These are phyloP conservation scores for Rhizodiscina lignyota DNA, from an alignment of 495 filamentous ascomycete species.

Conservation along the genomic window DNA sequence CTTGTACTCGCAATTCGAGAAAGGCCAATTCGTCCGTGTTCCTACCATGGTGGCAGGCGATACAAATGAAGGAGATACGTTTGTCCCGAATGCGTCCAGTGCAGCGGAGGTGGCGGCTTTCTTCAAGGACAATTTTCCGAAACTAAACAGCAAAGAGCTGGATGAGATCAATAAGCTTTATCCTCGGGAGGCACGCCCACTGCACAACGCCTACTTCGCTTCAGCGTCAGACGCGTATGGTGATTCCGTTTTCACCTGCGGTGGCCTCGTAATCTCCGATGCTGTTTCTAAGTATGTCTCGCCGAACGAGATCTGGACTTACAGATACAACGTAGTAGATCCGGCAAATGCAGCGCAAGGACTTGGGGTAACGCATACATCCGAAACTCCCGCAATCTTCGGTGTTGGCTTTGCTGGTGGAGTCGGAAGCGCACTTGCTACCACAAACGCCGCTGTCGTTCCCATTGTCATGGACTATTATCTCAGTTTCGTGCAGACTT, in stretches of 20 bases:
- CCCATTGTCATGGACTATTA: conserved; percentile 49
- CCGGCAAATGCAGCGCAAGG: no score
- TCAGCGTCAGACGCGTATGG: conserved; percentile 43
- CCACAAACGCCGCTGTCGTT: conserved; percentile 31
- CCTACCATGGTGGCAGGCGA: conserved; percentile 55
- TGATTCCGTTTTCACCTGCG: no score
- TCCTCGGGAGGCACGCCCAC: conserved; percentile 17
- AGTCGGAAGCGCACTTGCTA: conserved; percentile 22
- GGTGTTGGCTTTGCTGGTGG: no score
- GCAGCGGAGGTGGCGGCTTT: conserved; percentile 35
- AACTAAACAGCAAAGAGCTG: conserved; percentile 34
- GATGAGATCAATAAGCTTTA: conserved; percentile 37
- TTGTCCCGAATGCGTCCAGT: conserved; percentile 34
- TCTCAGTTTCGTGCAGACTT: conserved; percentile 47
- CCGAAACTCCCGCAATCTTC: no score
- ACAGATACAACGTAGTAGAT: no score
- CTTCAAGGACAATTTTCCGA: conserved; percentile 45
- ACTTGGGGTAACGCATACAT: no score
- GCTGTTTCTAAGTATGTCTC: no score
- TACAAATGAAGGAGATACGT: conserved; percentile 54
- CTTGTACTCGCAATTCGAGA: conserved; percentile 39
- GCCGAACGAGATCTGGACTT: no score
- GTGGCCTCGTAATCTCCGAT: no score
- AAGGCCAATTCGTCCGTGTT: conserved; percentile 47
- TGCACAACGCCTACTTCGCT: no score